Percentiles rank a stretch among this genome's conserved stretches.
Evolutionary conservation across 2,329 filamentous ascomycete species (phyloP).

Genomic region (Neopestalotiopsis sp.): DNA sequence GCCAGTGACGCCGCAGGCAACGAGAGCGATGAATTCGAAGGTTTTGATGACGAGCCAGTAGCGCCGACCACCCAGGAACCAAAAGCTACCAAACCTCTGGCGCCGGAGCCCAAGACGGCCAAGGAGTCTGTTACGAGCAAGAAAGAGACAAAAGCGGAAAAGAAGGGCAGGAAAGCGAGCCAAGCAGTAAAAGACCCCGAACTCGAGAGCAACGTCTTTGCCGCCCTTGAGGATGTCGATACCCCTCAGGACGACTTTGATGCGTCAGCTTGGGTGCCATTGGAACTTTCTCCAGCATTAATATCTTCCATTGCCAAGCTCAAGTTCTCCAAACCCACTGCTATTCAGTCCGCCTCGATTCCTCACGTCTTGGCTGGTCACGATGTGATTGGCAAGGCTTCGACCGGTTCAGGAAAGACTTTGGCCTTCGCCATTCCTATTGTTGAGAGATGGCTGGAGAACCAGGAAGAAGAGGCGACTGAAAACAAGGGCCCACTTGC

Average conservation of each 20-base stretch:
- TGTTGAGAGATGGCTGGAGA: constrained; percentile 76
- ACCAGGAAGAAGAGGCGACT: constrained; percentile 42
- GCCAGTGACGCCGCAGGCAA: constrained; percentile 45
- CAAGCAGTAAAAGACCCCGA: constrained; percentile 43
- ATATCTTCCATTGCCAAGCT: constrained; percentile 78
- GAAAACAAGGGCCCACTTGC: constrained; percentile 64
- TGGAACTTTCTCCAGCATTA: constrained; percentile 75
- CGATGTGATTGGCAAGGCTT: constrained; percentile 94
- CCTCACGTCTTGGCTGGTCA: constrained; percentile 82
- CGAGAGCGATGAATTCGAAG: constrained; percentile 69
- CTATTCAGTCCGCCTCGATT: constrained; percentile 81
- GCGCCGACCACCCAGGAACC: constrained; percentile 29
- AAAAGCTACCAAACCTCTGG: constrained; percentile 29
- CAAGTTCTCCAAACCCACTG: constrained; percentile 79
- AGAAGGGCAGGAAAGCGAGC: constrained; percentile 37
- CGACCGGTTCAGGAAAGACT: constrained; percentile 96
- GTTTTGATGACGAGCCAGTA: constrained; percentile 61
- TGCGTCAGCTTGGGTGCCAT: constrained; percentile 76
- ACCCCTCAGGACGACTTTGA: constrained; percentile 67
- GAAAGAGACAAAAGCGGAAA: constrained; percentile 32
- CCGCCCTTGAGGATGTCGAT: constrained; percentile 58
- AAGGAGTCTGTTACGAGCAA: constrained; percentile 34
- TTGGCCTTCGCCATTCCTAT: constrained; percentile 94
- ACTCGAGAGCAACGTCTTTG: constrained; percentile 56
- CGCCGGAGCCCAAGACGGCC: constrained; percentile 27